Evolutionary conservation across 2,329 filamentous ascomycete species (phyloP).

Genomic region (Coniochaeta sp.): DNA sequence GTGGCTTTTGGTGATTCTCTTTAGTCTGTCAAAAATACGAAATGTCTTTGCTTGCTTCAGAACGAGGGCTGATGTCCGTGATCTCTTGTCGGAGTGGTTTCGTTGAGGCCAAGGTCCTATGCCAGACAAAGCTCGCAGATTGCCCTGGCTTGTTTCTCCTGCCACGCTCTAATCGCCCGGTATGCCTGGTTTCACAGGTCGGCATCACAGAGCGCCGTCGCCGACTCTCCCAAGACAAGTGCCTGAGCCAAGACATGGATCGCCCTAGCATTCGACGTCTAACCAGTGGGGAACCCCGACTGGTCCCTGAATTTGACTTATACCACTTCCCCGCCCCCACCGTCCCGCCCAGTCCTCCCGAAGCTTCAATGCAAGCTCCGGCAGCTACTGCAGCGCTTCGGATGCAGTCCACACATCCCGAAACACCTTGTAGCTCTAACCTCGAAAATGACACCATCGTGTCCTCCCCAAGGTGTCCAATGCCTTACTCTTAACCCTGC

Average conservation of each 20-base stretch:
- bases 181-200: background rate
- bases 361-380: background rate
- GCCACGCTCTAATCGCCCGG: too few relatives aligned
- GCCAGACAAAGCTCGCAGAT: too few relatives aligned
- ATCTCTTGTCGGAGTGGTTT: too few relatives aligned
- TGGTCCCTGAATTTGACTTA: background rate
- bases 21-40: too few relatives aligned
- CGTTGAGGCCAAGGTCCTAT: too few relatives aligned
- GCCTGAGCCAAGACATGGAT: too few relatives aligned
- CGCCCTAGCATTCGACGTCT: too few relatives aligned
- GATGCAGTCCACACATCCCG: background rate
- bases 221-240: too few relatives aligned
- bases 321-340: conserved; percentile 15
- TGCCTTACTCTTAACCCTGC: background rate
- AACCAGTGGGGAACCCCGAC: background rate
- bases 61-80: too few relatives aligned
- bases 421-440: background rate
- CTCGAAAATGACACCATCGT: background rate
- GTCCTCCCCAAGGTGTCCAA: background rate
- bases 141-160: too few relatives aligned
- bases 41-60: too few relatives aligned
- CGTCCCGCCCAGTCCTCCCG: conserved; percentile 5
- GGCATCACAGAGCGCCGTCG: background rate
- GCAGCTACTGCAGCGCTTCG: conserved; percentile 1
- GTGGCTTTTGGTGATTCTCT: too few relatives aligned